These are phyloP conservation scores for Juglanconis juglandina DNA, from an alignment of 2,329 filamentous ascomycete genomes.

Conservation along the genomic window DNA sequence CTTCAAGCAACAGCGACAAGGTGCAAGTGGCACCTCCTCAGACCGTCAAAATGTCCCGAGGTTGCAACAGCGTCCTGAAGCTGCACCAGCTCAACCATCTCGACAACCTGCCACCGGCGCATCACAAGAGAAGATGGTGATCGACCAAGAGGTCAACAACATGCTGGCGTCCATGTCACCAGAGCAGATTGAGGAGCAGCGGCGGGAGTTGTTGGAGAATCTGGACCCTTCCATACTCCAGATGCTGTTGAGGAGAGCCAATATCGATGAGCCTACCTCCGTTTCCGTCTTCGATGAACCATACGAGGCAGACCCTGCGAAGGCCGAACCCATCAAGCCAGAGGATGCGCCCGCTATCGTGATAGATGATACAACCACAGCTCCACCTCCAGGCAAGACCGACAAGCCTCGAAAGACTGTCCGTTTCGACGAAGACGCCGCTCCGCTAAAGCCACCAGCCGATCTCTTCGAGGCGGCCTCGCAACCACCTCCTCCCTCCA, in stretches of 20 bases:
- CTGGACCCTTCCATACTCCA: constrained; percentile 75
- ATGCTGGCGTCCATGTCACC: constrained; percentile 74
- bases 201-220: constrained; percentile 73
- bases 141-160: constrained; percentile 78
- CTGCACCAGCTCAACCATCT: constrained; percentile 16
- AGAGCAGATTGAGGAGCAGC: constrained; percentile 76
- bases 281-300: constrained; percentile 41
- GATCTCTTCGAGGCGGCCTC: constrained; percentile 34
- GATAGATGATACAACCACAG: constrained; percentile 29
- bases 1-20: constrained; percentile 69
- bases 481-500: constrained; percentile 4
- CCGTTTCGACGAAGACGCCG: constrained; percentile 40
- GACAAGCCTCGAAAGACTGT: constrained; percentile 29
- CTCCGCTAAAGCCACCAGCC: constrained; percentile 37
- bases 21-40: constrained; percentile 9
- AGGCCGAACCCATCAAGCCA: constrained; percentile 7
- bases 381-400: constrained; percentile 11
- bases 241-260: constrained; percentile 71
- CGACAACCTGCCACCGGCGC: constrained; percentile 27
- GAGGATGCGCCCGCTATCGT: constrained; percentile 30
- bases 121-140: constrained; percentile 63
- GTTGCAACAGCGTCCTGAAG: constrained; percentile 21
- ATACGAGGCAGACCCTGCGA: background rate
- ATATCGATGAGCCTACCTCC: constrained; percentile 61
- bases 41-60: background rate